Base-by-base conservation (phyloP, 2,329 filamentous ascomycete genomes). In the Kalmusia sp. region DNA sequence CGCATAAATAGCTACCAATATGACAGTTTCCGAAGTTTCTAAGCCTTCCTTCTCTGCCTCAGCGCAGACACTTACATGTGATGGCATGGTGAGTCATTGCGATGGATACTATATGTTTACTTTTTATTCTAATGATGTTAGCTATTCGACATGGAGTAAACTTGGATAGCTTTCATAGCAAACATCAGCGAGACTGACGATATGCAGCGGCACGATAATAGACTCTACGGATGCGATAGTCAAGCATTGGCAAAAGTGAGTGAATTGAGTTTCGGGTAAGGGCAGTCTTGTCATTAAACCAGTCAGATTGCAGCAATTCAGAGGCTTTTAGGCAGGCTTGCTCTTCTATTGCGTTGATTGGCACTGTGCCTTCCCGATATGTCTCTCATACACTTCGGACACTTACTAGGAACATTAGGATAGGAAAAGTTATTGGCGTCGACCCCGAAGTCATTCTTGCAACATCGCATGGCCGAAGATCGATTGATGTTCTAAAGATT, bases 401-500 rank as follows among this genome's bases (percentile, higher is more conserved):
- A 12, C 8, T 41, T 27, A 38, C 57, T 68, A 15, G 69, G 39
- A 15, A 17, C 11, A 34, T 46, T 66, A 91, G 89, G n/a, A 84
- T 93, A 60, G 93, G 90, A 44, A 82, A 84, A 8, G 91, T 96
- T 71, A 88, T 98, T 66, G 91, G 91, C 21, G 88, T 97, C 19
- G 86, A 91, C 61, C 90, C 91, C n/a, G 82, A 88, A 41, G 84
- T 89, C 39, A 98, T 99, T 65, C 83, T 98, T 22, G 84, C 91
- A 66, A 96, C 92, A 8, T 96, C 92, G 4, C 95, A 99, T 76
- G 95, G 95, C 57, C 86, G 93, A 54, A 82, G 95, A 53, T 92
- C 87, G 62, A 96, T 98, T 67, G 95, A 99, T 66, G 87, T 90
- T 2, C 82, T 99, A 53, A 85, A 85, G 71, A 79, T 93, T 24